These are phyloP conservation scores for Colletotrichum nymphaeae DNA, from an alignment of 2,329 filamentous ascomycete genomes.

Conservation along the genomic window DNA sequence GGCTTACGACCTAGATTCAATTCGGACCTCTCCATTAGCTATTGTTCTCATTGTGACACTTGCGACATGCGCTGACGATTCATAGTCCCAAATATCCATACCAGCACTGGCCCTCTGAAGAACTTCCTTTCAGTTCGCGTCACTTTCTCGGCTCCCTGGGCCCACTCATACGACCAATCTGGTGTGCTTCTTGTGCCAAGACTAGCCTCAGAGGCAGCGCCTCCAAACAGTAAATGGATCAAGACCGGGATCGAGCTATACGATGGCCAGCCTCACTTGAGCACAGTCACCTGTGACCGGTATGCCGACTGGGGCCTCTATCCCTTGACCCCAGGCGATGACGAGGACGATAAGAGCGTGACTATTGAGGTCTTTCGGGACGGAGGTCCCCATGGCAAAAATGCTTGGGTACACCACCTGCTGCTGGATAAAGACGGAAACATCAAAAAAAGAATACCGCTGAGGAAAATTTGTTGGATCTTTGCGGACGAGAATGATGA, in stretches of 20 bases:
- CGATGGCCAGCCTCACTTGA: constrained; percentile 70
- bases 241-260: constrained; percentile 84
- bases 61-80: constrained; percentile 29
- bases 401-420: constrained; percentile 78
- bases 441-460: constrained; percentile 59
- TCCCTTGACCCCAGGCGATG: constrained; percentile 52
- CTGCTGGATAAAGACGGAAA: constrained; percentile 50
- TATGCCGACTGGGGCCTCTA: constrained; percentile 83
- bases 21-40: not conserved
- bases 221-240: constrained; percentile 72
- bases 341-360: constrained; percentile 42
- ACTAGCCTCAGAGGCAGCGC: constrained; percentile 42
- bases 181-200: constrained; percentile 51
- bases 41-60: not conserved
- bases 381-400: constrained; percentile 64
- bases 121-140: constrained; percentile 71
- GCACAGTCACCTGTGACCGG: constrained; percentile 76
- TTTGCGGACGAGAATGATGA: constrained; percentile 63
- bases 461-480: constrained; percentile 80
- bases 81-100: constrained; percentile 42
- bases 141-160: constrained; percentile 71
- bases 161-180: constrained; percentile 50
- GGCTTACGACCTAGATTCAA: not conserved
- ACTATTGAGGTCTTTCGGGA: constrained; percentile 60
- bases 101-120: constrained; percentile 57